Base-by-base conservation (phyloP, 306 rosid genomes). In the Inga oerstediana region DNA sequence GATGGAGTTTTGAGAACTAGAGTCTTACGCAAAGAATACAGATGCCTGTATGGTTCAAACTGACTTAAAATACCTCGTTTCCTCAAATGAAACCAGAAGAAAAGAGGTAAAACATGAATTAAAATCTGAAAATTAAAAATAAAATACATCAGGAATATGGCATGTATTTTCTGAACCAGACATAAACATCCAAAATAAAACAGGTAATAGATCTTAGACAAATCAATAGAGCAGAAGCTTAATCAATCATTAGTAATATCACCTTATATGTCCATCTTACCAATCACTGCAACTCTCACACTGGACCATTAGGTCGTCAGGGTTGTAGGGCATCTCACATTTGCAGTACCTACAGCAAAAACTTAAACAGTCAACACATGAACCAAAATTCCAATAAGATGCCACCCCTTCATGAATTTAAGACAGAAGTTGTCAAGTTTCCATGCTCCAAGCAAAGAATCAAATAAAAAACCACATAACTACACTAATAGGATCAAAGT, bases 321-420 rank as follows among this genome's bases (percentile, higher is more conserved):
- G 99, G 54, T 97, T 97, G 85, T 97, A 97, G 58, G 99, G 99
- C 99, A 97, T 97, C 93, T 97, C 99, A 81, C 99, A 97, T 87
- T 97, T 97, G 89, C 99, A 97, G 86, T 94, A 97, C 87, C 99
- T 97, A 93, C 89, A 80, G 87, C 34, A 54, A 59, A 62, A 83
- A 77, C 3, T 82, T 8, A 80, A 81, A 43, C 77, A 84, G 77
- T 8, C 24, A 80, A 82, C 80, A 78, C 66, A 81, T 41, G 72
- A 79, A 72, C 72, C 68, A 59, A 61, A 80, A 80, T 71, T 59
- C 48, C 72, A 74, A 32, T 56, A 67, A 82, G 70, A 75, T 65
- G 72, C 15, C 58, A 35, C 45, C 51, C 68, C 64, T 79, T 85
- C 62, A 84, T 24, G 56, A 78, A 52, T 74, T 68, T 30, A 74